Conservation (phyloP, 345 rosid genomes). For the Populus alba region DNA sequence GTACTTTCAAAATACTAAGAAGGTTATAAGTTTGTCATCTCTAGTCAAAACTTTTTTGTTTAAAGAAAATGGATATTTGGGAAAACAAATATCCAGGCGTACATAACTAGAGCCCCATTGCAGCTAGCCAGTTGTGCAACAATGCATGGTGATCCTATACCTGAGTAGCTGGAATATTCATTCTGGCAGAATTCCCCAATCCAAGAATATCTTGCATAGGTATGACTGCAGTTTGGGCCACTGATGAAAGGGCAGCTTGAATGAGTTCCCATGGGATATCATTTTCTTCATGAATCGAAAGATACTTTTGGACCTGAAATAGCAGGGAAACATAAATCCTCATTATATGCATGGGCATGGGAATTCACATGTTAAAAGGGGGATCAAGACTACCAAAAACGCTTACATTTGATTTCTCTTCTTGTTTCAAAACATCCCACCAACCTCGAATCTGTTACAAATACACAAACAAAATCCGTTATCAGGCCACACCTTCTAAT, state of each 20-base stretch:
- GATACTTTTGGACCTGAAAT: conserved; percentile 62
- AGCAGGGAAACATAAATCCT: neutral
- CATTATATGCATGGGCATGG: neutral
- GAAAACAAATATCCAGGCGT: neutral
- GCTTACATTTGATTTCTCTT: conserved; percentile 72
- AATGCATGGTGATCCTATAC: conserved; percentile 27
- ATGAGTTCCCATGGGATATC: conserved; percentile 66
- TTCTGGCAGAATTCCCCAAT: conserved; percentile 75
- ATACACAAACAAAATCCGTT: conserved; percentile 6
- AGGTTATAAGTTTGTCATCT: too few species aligned
- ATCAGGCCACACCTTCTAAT: conserved; percentile 1
- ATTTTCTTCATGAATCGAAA: conserved; percentile 49
- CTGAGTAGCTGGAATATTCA: conserved; percentile 90
- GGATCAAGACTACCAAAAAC: conserved; percentile 2
- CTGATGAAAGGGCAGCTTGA: conserved; percentile 60
- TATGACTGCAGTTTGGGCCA: conserved; percentile 70
- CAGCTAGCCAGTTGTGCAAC: neutral
- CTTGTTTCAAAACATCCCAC: conserved; percentile 64
- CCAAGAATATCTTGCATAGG: conserved; percentile 92
- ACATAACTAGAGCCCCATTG: neutral
- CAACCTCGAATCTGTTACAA: conserved; percentile 64
- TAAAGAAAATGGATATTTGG: neutral
- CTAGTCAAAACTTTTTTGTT: too few species aligned
- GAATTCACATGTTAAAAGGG: neutral
- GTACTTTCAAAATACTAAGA: too few species aligned